These are phyloP conservation scores for Talaromyces sp. DNA, from an alignment of 2,329 filamentous ascomycete genomes.

Conservation along the genomic window DNA sequence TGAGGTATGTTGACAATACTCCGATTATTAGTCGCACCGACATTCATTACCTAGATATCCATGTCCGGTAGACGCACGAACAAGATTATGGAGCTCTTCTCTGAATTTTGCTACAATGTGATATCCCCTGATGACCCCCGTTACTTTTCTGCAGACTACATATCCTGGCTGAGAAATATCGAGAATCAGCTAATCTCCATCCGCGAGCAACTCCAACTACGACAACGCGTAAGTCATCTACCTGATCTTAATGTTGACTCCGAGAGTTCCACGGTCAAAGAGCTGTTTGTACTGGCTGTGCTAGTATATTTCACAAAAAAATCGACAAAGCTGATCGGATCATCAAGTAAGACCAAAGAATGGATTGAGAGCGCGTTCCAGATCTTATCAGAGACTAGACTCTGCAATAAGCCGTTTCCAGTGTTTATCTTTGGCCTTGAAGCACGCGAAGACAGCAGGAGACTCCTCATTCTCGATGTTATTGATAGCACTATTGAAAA, in stretches of 20 bases:
- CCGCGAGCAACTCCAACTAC: not conserved
- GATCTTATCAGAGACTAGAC: not conserved
- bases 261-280: not conserved
- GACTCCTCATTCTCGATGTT: not conserved
- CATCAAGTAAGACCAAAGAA: not conserved
- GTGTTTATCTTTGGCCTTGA: conserved; percentile 2
- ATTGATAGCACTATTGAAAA: not conserved
- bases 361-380: not conserved
- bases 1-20: not conserved
- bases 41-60: not conserved
- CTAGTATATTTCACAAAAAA: not conserved
- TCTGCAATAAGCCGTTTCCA: conserved; percentile 5
- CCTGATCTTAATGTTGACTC: not conserved
- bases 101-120: not conserved
- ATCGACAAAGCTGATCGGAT: not conserved
- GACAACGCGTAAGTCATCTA: not conserved
- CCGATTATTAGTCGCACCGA: not conserved
- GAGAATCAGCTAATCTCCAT: not conserved
- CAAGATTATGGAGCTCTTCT: not conserved
- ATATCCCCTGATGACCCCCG: not conserved
- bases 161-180: not conserved
- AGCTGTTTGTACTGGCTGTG: not conserved
- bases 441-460: not conserved
- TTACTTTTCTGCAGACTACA: not conserved
- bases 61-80: not conserved